Evolutionary conservation across 2,329 filamentous ascomycete species (phyloP).

Genomic region (Chalaropsis thielavioides): DNA sequence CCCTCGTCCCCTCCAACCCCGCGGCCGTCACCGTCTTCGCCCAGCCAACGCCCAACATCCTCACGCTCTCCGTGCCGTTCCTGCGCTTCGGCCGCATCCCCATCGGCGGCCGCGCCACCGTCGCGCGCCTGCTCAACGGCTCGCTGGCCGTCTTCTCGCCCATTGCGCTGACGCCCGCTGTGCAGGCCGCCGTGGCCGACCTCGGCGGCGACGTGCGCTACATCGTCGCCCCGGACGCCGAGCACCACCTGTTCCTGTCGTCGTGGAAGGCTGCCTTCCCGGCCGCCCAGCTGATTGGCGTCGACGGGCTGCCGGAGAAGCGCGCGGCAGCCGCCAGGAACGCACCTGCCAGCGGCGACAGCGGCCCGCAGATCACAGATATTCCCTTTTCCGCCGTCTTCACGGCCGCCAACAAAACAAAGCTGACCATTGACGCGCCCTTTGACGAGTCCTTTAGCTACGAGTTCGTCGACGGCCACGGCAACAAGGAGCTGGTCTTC

Average conservation of each 20-base stretch:
- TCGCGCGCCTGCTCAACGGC: slow-evolving; percentile 67
- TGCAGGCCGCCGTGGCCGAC: slow-evolving; percentile 47
- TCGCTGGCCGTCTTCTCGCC: slow-evolving; percentile 83
- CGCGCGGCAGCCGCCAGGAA: slow-evolving; percentile 45
- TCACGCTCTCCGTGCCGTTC: slow-evolving; percentile 73
- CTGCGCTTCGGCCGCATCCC: slow-evolving; percentile 63
- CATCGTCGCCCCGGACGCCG: slow-evolving; percentile 73
- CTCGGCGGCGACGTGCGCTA: slow-evolving; percentile 62
- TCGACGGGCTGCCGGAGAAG: slow-evolving; percentile 72
- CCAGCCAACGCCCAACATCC: slow-evolving; percentile 62
- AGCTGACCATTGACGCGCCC: slow-evolving; percentile 49
- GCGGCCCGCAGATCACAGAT: slow-evolving; percentile 28
- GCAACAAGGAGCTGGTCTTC: slow-evolving; percentile 80
- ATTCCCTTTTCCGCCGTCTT: slow-evolving; percentile 55
- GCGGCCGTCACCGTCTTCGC: slow-evolving; percentile 82
- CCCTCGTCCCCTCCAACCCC: slow-evolving; percentile 54
- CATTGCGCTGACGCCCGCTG: slow-evolving; percentile 64
- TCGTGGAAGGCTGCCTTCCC: slow-evolving; percentile 74
- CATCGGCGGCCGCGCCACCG: slow-evolving; percentile 73
- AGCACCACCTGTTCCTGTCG: slow-evolving; percentile 89
- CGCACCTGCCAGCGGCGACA: slow-evolving; percentile 22
- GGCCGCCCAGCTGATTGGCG: slow-evolving; percentile 62
- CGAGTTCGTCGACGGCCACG: slow-evolving; percentile 67
- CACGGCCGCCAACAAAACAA: slow-evolving; percentile 38
- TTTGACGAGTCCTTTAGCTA: slow-evolving; percentile 79